phyloP scores from a whole-genome alignment of 306 rosid genomes.

The Inga oerstediana region DNA sequence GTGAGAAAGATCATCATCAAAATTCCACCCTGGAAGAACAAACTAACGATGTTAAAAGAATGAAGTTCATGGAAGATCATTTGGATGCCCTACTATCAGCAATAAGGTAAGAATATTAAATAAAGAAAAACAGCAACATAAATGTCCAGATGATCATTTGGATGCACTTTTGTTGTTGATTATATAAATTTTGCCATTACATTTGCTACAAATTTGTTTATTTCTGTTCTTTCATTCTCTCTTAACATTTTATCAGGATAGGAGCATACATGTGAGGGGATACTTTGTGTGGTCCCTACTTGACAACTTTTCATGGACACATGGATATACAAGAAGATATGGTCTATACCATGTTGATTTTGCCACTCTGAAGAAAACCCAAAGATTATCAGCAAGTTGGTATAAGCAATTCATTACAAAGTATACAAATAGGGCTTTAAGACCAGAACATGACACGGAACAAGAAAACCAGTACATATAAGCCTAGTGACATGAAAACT shows the following conservation, averaged over 20 bases:
- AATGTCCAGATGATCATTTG: neutral
- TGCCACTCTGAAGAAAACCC: neutral
- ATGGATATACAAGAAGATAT: conserved; percentile 33
- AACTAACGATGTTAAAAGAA: neutral
- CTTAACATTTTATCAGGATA: conserved; percentile 23
- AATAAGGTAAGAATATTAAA: conserved; percentile 22
- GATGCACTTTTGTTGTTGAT: neutral
- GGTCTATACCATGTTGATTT: conserved; percentile 3
- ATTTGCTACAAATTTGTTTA: neutral
- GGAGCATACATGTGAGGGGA: conserved; percentile 64
- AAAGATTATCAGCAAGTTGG: conserved; percentile 50
- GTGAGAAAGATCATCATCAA: neutral
- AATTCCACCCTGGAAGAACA: neutral
- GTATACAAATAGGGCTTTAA: neutral
- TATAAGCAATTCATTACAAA: conserved; percentile 44
- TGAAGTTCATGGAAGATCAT: neutral
- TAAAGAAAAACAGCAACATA: too few species aligned
- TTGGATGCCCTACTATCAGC: conserved; percentile 26
- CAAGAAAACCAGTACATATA: conserved; percentile 24
- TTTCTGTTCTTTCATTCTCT: too few species aligned
- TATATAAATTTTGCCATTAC: neutral
- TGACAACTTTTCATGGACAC: conserved; percentile 53
- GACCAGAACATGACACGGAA: neutral
- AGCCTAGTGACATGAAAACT: too few species aligned
- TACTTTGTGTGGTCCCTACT: conserved; percentile 67